phyloP scores from a whole-genome alignment of 768 basidiomycete species.

The Russula abietina region DNA sequence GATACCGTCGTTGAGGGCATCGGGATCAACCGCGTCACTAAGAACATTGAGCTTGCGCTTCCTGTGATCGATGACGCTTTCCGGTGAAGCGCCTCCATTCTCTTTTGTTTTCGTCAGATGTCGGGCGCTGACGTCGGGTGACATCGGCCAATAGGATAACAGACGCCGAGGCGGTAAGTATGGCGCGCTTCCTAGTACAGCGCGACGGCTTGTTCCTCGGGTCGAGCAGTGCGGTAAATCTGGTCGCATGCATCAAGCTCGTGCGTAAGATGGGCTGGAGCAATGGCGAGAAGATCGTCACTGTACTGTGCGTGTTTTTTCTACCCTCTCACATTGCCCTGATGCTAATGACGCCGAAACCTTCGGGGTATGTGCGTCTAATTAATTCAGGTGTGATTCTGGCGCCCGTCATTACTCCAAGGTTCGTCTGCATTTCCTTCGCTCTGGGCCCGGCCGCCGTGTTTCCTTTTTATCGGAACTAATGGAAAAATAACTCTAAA shows the following conservation, averaged over 20 bases:
- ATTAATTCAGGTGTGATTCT: constrained; percentile 60
- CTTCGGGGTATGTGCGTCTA: background rate
- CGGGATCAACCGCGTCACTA: constrained; percentile 89
- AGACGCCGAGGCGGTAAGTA: constrained; percentile 90
- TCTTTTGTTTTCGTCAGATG: background rate
- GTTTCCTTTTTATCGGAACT: background rate
- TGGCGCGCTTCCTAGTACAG: constrained; percentile 89
- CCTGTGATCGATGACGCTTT: constrained; percentile 87
- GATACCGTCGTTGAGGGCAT: constrained; percentile 96
- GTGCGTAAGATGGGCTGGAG: constrained; percentile 64
- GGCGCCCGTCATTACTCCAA: constrained; percentile 91
- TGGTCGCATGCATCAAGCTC: constrained; percentile 85
- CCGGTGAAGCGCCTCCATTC: constrained; percentile 41
- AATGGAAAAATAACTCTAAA: background rate
- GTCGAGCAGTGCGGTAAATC: constrained; percentile 92
- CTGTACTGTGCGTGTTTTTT: constrained; percentile 59
- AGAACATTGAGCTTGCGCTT: constrained; percentile 81
- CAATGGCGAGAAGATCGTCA: constrained; percentile 69
- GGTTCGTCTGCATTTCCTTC: constrained; percentile 38
- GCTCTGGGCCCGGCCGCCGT: background rate
- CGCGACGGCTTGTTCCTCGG: constrained; percentile 93
- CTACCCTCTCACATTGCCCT: background rate
- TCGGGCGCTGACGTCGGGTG: constrained; percentile 13
- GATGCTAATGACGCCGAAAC: constrained; percentile 28
- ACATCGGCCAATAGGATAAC: constrained; percentile 53